Evolutionary conservation across 305 asterid species (phyloP).

Genomic region (Fraxinus floribunda): DNA sequence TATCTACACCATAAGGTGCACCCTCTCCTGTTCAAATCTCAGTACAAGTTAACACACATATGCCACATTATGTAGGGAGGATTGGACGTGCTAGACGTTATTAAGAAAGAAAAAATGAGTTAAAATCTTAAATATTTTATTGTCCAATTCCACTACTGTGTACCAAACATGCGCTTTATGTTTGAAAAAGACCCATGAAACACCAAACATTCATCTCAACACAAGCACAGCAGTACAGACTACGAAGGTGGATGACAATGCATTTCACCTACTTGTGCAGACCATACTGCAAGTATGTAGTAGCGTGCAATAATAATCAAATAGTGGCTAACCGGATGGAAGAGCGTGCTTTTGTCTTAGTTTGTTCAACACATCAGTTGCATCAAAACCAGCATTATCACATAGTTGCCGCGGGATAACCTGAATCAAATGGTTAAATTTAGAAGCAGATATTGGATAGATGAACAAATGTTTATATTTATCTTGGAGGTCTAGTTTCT

Average conservation of each 20-base stretch:
- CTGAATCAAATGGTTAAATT: slow-evolving; percentile 38
- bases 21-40: slow-evolving; percentile 71
- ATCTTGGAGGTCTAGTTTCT: slow-evolving; percentile 19
- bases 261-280: background rate
- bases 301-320: slow-evolving; percentile 3
- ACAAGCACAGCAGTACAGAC: background rate
- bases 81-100: background rate
- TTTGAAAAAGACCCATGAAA: background rate
- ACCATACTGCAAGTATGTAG: background rate
- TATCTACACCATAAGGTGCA: slow-evolving; percentile 89
- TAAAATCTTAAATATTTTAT: background rate
- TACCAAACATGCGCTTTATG: background rate
- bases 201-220: background rate
- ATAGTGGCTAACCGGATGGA: slow-evolving; percentile 63
- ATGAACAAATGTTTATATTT: background rate
- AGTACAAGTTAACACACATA: background rate
- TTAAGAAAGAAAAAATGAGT: background rate
- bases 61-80: background rate
- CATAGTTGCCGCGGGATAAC: slow-evolving; percentile 94
- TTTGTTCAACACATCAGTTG: slow-evolving; percentile 92
- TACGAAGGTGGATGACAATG: background rate
- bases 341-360: slow-evolving; percentile 93
- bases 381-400: slow-evolving; percentile 98
- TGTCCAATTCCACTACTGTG: background rate
- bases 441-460: background rate